Evolutionary conservation across 140 eudicot species (phyloP).

Genomic region (Cichorium intybus): DNA sequence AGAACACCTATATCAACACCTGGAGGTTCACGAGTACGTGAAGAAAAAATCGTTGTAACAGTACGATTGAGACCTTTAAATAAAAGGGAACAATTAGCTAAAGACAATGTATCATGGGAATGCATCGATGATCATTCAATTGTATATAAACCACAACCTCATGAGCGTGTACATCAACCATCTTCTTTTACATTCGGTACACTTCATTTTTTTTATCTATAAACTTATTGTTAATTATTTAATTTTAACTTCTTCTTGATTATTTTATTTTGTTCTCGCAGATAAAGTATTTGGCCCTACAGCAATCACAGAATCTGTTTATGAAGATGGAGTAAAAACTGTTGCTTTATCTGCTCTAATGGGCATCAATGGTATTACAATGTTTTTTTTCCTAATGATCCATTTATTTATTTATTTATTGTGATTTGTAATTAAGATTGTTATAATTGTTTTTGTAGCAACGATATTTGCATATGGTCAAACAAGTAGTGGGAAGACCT

Average conservation of each 20-base stretch:
- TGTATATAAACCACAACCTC: slow-evolving; percentile 52
- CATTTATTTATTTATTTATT: neutral
- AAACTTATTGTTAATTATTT: neutral
- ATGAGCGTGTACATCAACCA: slow-evolving; percentile 63
- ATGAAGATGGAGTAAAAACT: slow-evolving; percentile 87
- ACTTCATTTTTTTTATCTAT: neutral
- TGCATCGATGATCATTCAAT: slow-evolving; percentile 79
- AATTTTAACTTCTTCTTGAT: too few relatives aligned
- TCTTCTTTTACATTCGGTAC: slow-evolving; percentile 82
- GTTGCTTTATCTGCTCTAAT: slow-evolving; percentile 91
- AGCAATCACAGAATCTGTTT: slow-evolving; percentile 60
- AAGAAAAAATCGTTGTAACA: slow-evolving; percentile 91
- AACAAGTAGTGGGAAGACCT: slow-evolving; percentile 97
- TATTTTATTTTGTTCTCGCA: slow-evolving; percentile 39
- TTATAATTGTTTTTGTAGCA: slow-evolving; percentile 48
- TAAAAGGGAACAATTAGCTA: slow-evolving; percentile 66
- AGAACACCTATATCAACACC: slow-evolving; percentile 81
- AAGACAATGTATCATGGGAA: slow-evolving; percentile 88
- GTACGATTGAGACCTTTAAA: slow-evolving; percentile 84
- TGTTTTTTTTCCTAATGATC: neutral
- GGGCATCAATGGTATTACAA: slow-evolving; percentile 97
- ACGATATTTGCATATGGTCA: slow-evolving; percentile 98
- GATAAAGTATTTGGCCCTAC: slow-evolving; percentile 92
- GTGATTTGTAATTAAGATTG: neutral
- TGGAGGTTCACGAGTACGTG: slow-evolving; percentile 67